Base-by-base conservation (phyloP, 2,329 filamentous ascomycete genomes). In the Fusarium decemcellulare region DNA sequence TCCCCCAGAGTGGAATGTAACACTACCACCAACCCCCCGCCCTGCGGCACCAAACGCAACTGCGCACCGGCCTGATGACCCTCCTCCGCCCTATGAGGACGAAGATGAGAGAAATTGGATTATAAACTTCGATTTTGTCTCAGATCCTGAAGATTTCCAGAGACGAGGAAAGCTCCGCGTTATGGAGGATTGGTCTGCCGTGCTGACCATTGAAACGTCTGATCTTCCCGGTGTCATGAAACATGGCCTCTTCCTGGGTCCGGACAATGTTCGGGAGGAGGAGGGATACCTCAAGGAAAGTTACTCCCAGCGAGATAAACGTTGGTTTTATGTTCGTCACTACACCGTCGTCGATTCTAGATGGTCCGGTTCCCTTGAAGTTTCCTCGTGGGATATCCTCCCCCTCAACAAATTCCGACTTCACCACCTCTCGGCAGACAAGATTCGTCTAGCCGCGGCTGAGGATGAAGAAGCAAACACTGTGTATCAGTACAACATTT, bases 121-220 rank as follows among this genome's bases (percentile, higher is more conserved):
- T 4, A 34, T 34, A 4, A 9, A 34, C 32, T 34, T 34, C 32
- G 9, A 34, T 9, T 34, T 34, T 12, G 32, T 34, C 32, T 34
- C 32, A 8, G 8, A 42, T 10, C 39, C 39, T n/a, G 39, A 42
- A n/a, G 39, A 6, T 23, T 42, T 9, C 8, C 8, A 16, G 14
- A 42, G 39, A 9, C 39, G 39, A 42, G 14, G 39, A 16, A 6
- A 7, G n/a, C 6, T 42, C 5, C 39, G 15, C 7, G 6, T n/a
- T 5, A 6, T 16, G 39, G 39, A 16, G 16, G 15, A 50, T 79
- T 56, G 40, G 40, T 11, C 2, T 16, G 53, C 53, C 14, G 1
- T 15, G 3, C 18, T 56, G 15, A 14, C 6, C 3, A 6, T 55
- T 8, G 23, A 29, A n/a, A 56, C 40, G 8, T 12, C 18, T n/a